A percentile compares a stretch with the other conserved stretches of the same genome.
phyloP scores from a whole-genome alignment of 345 rosid genomes.

The Hibiscus syriacus region DNA sequence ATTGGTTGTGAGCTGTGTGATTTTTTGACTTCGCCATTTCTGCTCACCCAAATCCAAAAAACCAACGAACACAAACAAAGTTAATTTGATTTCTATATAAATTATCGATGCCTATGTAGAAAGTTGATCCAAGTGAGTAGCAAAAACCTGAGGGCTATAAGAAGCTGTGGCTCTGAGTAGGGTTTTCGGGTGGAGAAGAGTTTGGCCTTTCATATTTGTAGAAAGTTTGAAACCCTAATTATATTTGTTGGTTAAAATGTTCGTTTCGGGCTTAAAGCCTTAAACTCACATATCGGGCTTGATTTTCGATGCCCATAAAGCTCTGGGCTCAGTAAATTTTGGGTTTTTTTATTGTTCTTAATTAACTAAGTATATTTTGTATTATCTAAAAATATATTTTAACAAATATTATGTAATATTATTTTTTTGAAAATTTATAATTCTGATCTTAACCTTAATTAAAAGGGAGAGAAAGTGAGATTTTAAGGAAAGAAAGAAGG shows the following conservation, averaged over 20 bases:
- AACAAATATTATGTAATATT: no score
- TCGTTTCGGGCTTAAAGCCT: neutral
- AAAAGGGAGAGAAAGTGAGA: no score
- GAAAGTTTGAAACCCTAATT: constrained; percentile 13
- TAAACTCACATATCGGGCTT: neutral
- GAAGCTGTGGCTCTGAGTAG: neutral
- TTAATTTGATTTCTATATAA: neutral
- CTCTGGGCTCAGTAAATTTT: no score
- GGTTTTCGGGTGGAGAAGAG: neutral
- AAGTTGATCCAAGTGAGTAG: neutral
- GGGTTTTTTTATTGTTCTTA: no score
- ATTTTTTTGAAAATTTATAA: no score
- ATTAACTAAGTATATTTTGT: no score
- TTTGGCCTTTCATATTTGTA: constrained; percentile 7
- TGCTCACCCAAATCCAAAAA: constrained; percentile 7
- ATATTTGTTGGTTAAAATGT: neutral
- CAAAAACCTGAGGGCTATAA: neutral
- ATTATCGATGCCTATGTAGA: neutral
- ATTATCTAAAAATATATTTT: no score
- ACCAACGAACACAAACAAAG: neutral
- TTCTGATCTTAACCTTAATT: no score
- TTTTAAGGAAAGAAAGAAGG: no score
- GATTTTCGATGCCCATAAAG: neutral
- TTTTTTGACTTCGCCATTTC: constrained; percentile 99
- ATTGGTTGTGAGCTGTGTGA: constrained; percentile 98